phyloP scores from a whole-genome alignment of 768 basidiomycete species.

The Termitomyces sp. region DNA sequence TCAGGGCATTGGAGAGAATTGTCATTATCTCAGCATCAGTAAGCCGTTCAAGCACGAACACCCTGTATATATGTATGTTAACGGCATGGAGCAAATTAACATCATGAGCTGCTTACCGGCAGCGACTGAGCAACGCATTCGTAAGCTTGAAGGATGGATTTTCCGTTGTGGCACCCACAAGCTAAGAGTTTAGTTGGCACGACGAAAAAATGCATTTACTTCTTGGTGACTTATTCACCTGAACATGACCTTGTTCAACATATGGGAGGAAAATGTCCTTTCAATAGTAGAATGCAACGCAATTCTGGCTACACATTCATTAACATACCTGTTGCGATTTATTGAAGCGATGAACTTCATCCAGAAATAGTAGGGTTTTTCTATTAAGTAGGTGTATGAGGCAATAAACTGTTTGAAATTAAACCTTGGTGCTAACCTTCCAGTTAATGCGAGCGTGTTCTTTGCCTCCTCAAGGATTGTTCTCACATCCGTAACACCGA shows the following conservation, averaged over 20 bases:
- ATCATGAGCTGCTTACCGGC: slow-evolving; percentile 46
- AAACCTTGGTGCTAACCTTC: slow-evolving; percentile 35
- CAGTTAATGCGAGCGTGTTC: slow-evolving; percentile 54
- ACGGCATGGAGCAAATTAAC: neutral
- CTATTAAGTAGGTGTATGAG: slow-evolving; percentile 27
- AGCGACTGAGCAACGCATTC: slow-evolving; percentile 67
- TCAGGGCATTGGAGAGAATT: slow-evolving; percentile 51
- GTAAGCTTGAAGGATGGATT: slow-evolving; percentile 85
- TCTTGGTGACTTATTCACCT: slow-evolving; percentile 30
- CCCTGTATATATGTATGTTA: slow-evolving; percentile 34
- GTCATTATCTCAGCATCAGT: slow-evolving; percentile 53
- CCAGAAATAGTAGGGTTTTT: slow-evolving; percentile 72
- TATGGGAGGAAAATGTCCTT: slow-evolving; percentile 80
- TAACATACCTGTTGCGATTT: slow-evolving; percentile 56
- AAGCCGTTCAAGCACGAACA: slow-evolving; percentile 68
- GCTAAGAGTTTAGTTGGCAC: slow-evolving; percentile 24
- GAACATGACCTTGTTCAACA: slow-evolving; percentile 73
- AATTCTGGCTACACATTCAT: neutral
- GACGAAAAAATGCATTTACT: neutral
- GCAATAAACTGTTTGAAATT: neutral
- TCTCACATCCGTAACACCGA: slow-evolving; percentile 65
- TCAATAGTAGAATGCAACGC: neutral
- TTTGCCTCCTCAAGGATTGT: slow-evolving; percentile 76
- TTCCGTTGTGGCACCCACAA: slow-evolving; percentile 85
- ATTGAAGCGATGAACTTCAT: slow-evolving; percentile 82